Conservation (phyloP, 73 alveolate genomes). For the Tetrahymena thermophila region DNA sequence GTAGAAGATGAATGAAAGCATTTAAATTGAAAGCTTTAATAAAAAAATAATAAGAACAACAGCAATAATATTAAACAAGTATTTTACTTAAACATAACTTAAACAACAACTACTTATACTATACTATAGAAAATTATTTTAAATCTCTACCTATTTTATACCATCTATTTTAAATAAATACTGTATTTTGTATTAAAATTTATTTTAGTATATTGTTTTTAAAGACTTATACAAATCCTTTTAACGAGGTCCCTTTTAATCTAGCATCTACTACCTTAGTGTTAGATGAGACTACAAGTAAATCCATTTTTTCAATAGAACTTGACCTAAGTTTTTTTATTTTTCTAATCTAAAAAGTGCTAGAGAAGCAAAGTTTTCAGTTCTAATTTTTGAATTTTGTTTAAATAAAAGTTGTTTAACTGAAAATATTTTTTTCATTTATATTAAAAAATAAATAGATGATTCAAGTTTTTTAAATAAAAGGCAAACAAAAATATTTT, state of each 20-base stretch:
- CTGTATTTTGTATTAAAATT: neutral
- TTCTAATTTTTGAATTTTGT: no score
- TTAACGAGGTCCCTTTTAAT: neutral
- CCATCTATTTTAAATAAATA: neutral
- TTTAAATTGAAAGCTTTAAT: neutral
- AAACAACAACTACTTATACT: neutral
- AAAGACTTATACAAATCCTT: neutral
- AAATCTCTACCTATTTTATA: neutral
- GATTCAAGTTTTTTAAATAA: neutral
- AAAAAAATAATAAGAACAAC: neutral
- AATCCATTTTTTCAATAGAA: neutral
- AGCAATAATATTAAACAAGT: neutral
- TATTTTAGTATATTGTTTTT: neutral
- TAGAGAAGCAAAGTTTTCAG: no score
- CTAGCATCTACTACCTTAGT: neutral
- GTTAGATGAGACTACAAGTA: neutral
- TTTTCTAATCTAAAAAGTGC: neutral
- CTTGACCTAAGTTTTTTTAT: neutral
- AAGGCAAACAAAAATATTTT: neutral
- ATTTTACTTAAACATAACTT: neutral
- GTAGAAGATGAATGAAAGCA: neutral
- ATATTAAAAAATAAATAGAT: neutral
- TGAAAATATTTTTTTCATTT: no score
- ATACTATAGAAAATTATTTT: neutral
- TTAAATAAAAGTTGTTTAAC: no score